A percentile compares a stretch with the other conserved stretches of the same genome.
These are phyloP conservation scores for Leccinum rimulosum DNA, from an alignment of 768 basidiomycete species.

Conservation along the genomic window DNA sequence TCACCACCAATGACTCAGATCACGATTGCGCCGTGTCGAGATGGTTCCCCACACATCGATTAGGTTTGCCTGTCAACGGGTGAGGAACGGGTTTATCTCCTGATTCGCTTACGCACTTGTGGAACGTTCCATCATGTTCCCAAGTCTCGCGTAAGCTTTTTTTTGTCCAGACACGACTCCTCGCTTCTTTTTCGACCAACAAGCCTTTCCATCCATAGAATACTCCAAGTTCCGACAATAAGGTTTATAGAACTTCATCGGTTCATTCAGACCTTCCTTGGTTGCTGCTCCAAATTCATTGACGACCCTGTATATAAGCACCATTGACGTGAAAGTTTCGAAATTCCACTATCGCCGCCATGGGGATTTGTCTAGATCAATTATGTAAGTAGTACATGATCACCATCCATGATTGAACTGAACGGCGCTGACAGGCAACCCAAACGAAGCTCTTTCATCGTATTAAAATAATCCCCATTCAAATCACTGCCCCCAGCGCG, in stretches of 20 bases:
- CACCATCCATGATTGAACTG: neutral
- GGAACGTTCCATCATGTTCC: constrained; percentile 7
- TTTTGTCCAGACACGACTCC: neutral
- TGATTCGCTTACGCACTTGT: constrained; percentile 4
- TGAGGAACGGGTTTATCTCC: constrained; percentile 2
- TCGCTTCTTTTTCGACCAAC: neutral
- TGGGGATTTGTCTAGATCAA: constrained; percentile 14
- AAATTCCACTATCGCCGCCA: constrained; percentile 28
- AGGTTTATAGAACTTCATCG: constrained; percentile 8
- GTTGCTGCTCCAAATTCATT: constrained; percentile 13
- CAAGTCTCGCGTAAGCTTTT: constrained; percentile 6
- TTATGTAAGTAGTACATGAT: neutral
- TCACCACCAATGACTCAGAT: constrained; percentile 6
- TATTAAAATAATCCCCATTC: constrained; percentile 9
- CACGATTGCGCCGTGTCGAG: constrained; percentile 5
- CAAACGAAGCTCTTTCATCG: constrained; percentile 11
- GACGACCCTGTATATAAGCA: constrained; percentile 19
- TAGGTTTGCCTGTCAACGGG: constrained; percentile 6
- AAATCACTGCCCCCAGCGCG: constrained; percentile 22
- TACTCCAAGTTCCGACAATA: constrained; percentile 15
- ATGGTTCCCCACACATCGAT: constrained; percentile 13
- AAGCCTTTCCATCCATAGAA: neutral
- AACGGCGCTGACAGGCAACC: neutral
- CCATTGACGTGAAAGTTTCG: constrained; percentile 12
- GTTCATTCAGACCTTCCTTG: constrained; percentile 13